phyloP scores from a whole-genome alignment of 371 early-diverging fungal species.

The Gilbertella persicaria region DNA sequence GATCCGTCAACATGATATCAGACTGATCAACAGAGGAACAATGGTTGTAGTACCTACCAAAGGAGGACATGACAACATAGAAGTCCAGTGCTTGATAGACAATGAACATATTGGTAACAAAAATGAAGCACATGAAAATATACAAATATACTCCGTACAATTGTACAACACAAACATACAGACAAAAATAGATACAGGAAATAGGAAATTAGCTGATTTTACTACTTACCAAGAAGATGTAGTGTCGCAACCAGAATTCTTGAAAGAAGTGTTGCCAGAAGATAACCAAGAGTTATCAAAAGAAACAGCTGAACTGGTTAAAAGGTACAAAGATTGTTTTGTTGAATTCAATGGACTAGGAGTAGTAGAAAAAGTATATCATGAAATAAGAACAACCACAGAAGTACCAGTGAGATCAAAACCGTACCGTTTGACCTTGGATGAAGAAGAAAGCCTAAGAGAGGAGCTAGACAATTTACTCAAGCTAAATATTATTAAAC shows the following conservation, averaged over 20 bases:
- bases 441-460: constrained; percentile 14
- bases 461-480: constrained; percentile 14
- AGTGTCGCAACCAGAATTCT: not conserved
- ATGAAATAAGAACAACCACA: not conserved
- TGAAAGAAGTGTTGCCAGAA: not conserved
- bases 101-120: not conserved
- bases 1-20: constrained; percentile 5
- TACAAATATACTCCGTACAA: not conserved
- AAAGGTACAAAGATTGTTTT: not conserved
- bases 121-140: not conserved
- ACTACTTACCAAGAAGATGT: constrained; percentile 7
- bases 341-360: constrained; percentile 7
- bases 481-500: constrained; percentile 11
- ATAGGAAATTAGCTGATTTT: not conserved
- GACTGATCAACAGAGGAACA: not conserved
- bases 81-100: constrained; percentile 5
- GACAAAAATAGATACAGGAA: not conserved
- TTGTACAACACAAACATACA: not conserved
- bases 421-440: constrained; percentile 11
- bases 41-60: not conserved
- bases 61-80: not conserved
- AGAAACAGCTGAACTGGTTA: not conserved
- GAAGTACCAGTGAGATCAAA: constrained; percentile 1
- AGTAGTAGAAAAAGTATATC: not conserved
- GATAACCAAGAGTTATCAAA: not conserved